A percentile compares a stretch with the other conserved stretches of the same genome.
phyloP scores from a whole-genome alignment of 1,284 basidiomycete genomes.

The Mycena sp. region DNA sequence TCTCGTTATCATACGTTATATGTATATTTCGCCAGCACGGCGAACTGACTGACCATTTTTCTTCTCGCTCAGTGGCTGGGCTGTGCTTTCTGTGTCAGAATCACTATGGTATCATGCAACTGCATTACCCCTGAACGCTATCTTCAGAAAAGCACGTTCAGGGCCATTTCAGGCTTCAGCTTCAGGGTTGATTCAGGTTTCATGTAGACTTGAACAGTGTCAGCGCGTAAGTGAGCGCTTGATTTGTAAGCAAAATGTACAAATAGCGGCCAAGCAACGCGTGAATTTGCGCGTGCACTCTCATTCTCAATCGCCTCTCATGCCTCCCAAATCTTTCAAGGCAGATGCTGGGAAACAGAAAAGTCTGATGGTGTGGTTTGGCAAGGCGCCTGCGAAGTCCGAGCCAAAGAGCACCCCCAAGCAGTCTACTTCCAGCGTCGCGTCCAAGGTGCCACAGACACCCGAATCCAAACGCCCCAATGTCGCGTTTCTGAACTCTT shows the following conservation, averaged over 20 bases:
- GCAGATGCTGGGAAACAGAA: conserved; percentile 67
- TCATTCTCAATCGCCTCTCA: neutral
- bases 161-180: too few relatives aligned
- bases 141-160: too few relatives aligned
- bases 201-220: too few relatives aligned
- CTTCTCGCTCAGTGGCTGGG: too few relatives aligned
- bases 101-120: too few relatives aligned
- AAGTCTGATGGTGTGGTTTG: conserved; percentile 76
- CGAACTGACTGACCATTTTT: too few relatives aligned
- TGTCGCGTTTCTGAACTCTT: conserved; percentile 39
- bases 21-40: too few relatives aligned
- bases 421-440: conserved; percentile 24
- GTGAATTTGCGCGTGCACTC: neutral
- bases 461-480: conserved; percentile 47
- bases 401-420: conserved; percentile 36
- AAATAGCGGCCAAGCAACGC: conserved; percentile 11
- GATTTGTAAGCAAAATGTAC: neutral
- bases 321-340: conserved; percentile 27
- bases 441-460: conserved; percentile 44
- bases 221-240: too few relatives aligned
- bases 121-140: too few relatives aligned
- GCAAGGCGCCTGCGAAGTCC: conserved; percentile 48
- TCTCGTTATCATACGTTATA: too few relatives aligned
- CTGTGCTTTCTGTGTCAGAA: too few relatives aligned
- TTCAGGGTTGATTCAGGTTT: too few relatives aligned